A percentile compares a stretch with the other conserved stretches of the same genome.
These are phyloP conservation scores for Lepidium campestre DNA, from an alignment of 441 rosid species.

Conservation along the genomic window DNA sequence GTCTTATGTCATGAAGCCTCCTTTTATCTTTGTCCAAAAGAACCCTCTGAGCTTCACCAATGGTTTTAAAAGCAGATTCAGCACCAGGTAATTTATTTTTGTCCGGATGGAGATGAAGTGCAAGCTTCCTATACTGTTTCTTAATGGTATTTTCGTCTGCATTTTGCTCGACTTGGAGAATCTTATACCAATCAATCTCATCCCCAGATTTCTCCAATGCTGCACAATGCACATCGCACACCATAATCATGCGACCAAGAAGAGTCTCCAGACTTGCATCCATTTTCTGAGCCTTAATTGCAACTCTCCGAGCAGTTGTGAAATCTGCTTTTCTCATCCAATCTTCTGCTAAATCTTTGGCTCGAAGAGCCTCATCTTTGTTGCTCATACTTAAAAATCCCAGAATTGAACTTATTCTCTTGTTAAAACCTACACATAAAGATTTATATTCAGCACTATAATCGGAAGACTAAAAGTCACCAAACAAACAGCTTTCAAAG, in stretches of 20 bases:
- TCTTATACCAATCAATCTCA: slow-evolving; percentile 85
- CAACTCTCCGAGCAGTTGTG: slow-evolving; percentile 57
- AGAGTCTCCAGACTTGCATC: slow-evolving; percentile 53
- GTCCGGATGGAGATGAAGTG: slow-evolving; percentile 89
- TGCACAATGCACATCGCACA: slow-evolving; percentile 85
- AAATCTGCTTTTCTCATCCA: slow-evolving; percentile 60
- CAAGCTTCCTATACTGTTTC: slow-evolving; percentile 85
- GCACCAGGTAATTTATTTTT: slow-evolving; percentile 91
- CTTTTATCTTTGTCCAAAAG: slow-evolving; percentile 66
- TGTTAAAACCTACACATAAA: not conserved
- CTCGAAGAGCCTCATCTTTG: slow-evolving; percentile 86
- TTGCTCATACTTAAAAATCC: slow-evolving; percentile 49
- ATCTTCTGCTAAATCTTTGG: slow-evolving; percentile 58
- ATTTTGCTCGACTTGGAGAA: slow-evolving; percentile 59
- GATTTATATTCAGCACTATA: not conserved
- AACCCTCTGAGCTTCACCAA: slow-evolving; percentile 80
- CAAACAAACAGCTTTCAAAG: not conserved
- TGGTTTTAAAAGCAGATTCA: slow-evolving; percentile 83
- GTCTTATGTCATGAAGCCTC: slow-evolving; percentile 52
- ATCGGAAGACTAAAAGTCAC: not conserved
- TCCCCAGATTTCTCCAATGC: slow-evolving; percentile 54
- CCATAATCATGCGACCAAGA: slow-evolving; percentile 60
- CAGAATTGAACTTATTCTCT: not conserved
- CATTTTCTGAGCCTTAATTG: slow-evolving; percentile 63
- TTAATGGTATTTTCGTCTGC: slow-evolving; percentile 69